These are phyloP conservation scores for Xylaria sp. DNA, from an alignment of 2,329 filamentous ascomycete genomes.

Conservation along the genomic window DNA sequence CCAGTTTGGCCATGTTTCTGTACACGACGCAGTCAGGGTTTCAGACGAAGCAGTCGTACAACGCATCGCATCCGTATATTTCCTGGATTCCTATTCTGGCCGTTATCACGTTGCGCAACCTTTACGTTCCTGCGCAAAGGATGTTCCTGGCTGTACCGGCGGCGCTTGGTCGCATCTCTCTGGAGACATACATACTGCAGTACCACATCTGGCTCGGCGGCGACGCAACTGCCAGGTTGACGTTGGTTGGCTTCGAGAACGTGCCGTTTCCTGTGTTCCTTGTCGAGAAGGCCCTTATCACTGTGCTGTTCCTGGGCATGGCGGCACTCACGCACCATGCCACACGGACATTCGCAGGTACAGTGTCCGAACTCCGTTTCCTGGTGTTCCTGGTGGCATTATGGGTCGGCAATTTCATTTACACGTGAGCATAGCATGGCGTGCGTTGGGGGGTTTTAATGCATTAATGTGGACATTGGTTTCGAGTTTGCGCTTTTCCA, in stretches of 20 bases:
- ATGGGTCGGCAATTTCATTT: slow-evolving; percentile 26
- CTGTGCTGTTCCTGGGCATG: slow-evolving; percentile 24
- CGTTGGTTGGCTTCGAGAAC: slow-evolving; percentile 22
- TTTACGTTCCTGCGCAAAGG: slow-evolving; percentile 36
- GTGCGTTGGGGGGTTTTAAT: slow-evolving; percentile 17
- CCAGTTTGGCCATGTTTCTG: slow-evolving; percentile 32
- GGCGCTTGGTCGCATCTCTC: slow-evolving; percentile 50
- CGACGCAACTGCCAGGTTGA: slow-evolving; percentile 49
- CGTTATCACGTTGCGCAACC: slow-evolving; percentile 49
- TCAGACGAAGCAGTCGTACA: slow-evolving; percentile 39
- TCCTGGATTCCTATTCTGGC: slow-evolving; percentile 50
- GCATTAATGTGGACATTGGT: slow-evolving; percentile 22
- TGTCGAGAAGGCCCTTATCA: slow-evolving; percentile 27
- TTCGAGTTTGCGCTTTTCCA: slow-evolving; percentile 15
- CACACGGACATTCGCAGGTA: slow-evolving; percentile 21
- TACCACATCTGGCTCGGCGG: slow-evolving; percentile 58
- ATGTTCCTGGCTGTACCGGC: slow-evolving; percentile 44
- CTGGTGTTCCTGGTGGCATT: slow-evolving; percentile 19
- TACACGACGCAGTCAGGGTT: slow-evolving; percentile 29
- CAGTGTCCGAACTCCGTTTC: slow-evolving; percentile 18
- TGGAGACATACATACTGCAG: slow-evolving; percentile 57
- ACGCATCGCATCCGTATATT: slow-evolving; percentile 47
- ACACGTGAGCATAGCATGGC: slow-evolving; percentile 22
- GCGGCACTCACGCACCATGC: slow-evolving; percentile 23
- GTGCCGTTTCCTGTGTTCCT: slow-evolving; percentile 17